These are phyloP conservation scores for Flueggea neowawraea DNA, from an alignment of 441 rosid genomes.

Conservation along the genomic window DNA sequence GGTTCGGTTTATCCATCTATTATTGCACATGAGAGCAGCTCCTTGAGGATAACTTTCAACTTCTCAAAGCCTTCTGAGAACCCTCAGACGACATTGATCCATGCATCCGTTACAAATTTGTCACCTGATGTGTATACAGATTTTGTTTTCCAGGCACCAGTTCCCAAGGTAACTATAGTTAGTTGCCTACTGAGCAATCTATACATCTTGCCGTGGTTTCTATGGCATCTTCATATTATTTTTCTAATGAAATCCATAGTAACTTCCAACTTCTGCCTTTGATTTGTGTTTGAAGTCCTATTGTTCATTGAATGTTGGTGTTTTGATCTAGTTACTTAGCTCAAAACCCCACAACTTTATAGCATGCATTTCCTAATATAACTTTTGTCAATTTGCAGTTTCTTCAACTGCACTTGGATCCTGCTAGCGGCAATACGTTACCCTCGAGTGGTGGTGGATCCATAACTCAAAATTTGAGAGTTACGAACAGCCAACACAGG, in stretches of 20 bases:
- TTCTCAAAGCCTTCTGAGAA: constrained; percentile 81
- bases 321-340: no score
- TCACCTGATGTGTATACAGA: constrained; percentile 60
- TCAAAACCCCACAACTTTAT: no score
- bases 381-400: constrained; percentile 44
- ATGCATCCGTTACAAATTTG: constrained; percentile 76
- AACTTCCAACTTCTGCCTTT: background rate
- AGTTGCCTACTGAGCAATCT: constrained; percentile 10
- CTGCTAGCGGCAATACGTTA: constrained; percentile 79
- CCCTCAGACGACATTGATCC: constrained; percentile 62
- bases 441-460: constrained; percentile 59
- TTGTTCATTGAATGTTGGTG: no score
- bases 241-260: background rate
- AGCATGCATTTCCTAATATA: background rate
- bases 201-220: background rate
- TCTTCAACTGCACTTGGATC: constrained; percentile 93
- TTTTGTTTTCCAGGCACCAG: constrained; percentile 97
- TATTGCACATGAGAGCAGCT: constrained; percentile 83
- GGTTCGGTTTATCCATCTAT: constrained; percentile 76
- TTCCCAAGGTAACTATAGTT: constrained; percentile 75
- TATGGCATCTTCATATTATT: background rate
- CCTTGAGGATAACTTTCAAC: constrained; percentile 74
- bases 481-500: constrained; percentile 93
- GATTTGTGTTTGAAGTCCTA: no score
- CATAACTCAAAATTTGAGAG: constrained; percentile 65